Evolutionary conservation across 2,329 filamentous ascomycete species (phyloP).

Genomic region (Plenodomus tracheiphilus): DNA sequence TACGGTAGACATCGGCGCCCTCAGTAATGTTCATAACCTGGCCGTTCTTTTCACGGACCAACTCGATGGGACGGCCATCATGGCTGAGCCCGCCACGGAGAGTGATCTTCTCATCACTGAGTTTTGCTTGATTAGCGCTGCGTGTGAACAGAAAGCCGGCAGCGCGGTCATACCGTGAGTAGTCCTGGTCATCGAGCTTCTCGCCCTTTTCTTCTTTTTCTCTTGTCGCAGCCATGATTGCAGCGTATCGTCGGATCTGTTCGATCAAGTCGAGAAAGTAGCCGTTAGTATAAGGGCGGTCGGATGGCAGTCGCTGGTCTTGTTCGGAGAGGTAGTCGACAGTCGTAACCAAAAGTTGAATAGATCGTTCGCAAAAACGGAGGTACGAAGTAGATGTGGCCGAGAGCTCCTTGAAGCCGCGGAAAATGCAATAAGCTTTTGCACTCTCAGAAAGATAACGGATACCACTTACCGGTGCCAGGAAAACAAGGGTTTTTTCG

Average conservation of each 20-base stretch:
- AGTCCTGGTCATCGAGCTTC: conserved; percentile 55
- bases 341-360: conserved; percentile 86
- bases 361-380: conserved; percentile 86
- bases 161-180: conserved; percentile 47
- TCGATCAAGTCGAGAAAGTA: conserved; percentile 97
- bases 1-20: conserved; percentile 62
- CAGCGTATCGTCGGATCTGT: conserved; percentile 88
- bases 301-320: conserved; percentile 81
- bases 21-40: conserved; percentile 74
- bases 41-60: conserved; percentile 80
- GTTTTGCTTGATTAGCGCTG: conserved; percentile 20
- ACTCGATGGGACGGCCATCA: conserved; percentile 80
- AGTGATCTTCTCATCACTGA: conserved; percentile 71
- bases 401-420: conserved; percentile 71
- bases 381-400: conserved; percentile 75
- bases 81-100: conserved; percentile 80
- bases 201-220: conserved; percentile 64
- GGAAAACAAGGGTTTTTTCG: conserved; percentile 88
- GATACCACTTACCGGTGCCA: conserved; percentile 84
- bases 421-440: conserved; percentile 67
- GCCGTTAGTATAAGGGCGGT: conserved; percentile 90
- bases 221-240: conserved; percentile 76
- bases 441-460: conserved; percentile 58
- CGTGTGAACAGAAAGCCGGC: conserved; percentile 26
- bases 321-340: conserved; percentile 83